Evolutionary conservation across 441 rosid genomes (phyloP).

Genomic region (Mallotus japonicus): DNA sequence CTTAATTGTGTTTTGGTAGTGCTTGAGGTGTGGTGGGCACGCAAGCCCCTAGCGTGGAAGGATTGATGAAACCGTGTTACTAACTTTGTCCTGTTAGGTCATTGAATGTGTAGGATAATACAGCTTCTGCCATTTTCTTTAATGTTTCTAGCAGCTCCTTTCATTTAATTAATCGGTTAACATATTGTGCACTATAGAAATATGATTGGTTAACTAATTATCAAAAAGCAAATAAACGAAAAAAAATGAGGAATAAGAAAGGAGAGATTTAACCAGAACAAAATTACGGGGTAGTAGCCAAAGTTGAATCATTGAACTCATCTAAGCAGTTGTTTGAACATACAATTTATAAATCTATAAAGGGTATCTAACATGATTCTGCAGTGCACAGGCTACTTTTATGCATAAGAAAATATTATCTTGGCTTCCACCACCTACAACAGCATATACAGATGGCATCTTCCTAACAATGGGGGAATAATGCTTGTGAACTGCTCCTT

Average conservation of each 20-base stretch:
- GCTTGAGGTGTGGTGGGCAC: too few relatives aligned
- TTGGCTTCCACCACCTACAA: too few relatives aligned
- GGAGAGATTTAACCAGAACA: background rate
- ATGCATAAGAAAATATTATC: background rate
- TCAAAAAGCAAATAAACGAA: too few relatives aligned
- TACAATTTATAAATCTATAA: background rate
- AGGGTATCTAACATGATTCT: background rate
- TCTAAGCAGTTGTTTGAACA: background rate
- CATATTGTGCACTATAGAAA: background rate
- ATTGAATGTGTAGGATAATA: background rate
- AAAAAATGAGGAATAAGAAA: background rate
- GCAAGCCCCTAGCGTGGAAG: background rate
- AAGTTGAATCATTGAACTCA: background rate
- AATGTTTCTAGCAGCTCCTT: too few relatives aligned
- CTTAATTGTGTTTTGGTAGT: too few relatives aligned
- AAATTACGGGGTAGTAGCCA: background rate
- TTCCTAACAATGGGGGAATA: too few relatives aligned
- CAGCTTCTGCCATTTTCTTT: background rate
- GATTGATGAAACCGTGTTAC: too few relatives aligned
- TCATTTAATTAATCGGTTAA: background rate
- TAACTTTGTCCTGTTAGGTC: background rate
- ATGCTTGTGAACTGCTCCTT: too few relatives aligned
- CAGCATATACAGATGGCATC: too few relatives aligned
- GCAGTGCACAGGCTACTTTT: background rate
- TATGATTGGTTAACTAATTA: too few relatives aligned